Conservation (phyloP, 257 asterid genomes). For the Anisodus tanguticus region DNA sequence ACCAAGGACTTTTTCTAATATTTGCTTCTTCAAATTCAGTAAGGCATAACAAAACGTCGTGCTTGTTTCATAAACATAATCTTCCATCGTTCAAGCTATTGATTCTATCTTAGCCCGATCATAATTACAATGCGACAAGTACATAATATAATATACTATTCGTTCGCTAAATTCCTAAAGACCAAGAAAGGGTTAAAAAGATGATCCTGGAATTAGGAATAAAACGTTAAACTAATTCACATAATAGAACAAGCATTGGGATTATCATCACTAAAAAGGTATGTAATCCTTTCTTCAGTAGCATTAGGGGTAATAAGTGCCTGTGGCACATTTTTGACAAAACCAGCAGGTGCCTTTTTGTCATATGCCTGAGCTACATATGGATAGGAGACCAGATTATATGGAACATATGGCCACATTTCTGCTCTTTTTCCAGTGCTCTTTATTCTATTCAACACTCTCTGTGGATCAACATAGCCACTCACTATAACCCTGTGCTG, state of each 20-base stretch:
- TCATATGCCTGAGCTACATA: constrained; percentile 69
- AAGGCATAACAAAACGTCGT: background rate
- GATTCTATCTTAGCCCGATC: background rate
- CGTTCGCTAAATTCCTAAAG: background rate
- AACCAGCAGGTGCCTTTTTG: constrained; percentile 80
- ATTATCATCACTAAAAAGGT: constrained; percentile 82
- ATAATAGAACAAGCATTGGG: constrained; percentile 83
- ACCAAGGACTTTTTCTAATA: no score
- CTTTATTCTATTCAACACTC: constrained; percentile 70
- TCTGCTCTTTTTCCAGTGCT: constrained; percentile 85
- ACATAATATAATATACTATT: background rate
- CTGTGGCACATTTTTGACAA: constrained; percentile 58
- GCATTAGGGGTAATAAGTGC: constrained; percentile 54
- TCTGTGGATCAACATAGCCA: constrained; percentile 69
- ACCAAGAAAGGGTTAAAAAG: background rate
- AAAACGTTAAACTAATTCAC: constrained; percentile 38
- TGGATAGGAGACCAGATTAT: constrained; percentile 75
- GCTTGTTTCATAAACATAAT: background rate
- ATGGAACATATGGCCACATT: constrained; percentile 83
- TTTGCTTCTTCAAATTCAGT: constrained; percentile 19
- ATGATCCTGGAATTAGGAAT: background rate
- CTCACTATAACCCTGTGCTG: constrained; percentile 71
- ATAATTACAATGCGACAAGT: background rate
- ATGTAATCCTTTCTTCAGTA: constrained; percentile 58
- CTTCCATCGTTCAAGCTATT: background rate